These are phyloP conservation scores for Torrubiella hemipterigena DNA, from an alignment of 2,329 filamentous ascomycete genomes.

Conservation along the genomic window DNA sequence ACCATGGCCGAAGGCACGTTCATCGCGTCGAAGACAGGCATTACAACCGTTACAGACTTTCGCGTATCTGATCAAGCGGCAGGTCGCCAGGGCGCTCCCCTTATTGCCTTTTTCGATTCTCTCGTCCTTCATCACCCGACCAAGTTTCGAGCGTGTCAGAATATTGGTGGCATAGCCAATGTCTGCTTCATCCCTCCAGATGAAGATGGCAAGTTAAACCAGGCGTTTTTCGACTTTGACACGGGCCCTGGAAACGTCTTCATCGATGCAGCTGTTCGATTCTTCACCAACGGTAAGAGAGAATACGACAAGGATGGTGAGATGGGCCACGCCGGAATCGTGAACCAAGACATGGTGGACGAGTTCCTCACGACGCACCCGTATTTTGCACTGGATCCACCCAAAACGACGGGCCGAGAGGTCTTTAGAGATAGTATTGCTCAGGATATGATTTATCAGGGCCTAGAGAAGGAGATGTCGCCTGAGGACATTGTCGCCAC, in stretches of 20 bases:
- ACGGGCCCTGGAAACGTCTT: constrained; percentile 44
- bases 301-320: constrained; percentile 40
- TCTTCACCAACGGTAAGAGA: constrained; percentile 35
- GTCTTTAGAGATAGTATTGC: constrained; percentile 46
- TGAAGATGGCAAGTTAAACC: constrained; percentile 16
- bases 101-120: constrained; percentile 45
- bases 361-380: constrained; percentile 31
- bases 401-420: constrained; percentile 47
- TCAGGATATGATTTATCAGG: constrained; percentile 36
- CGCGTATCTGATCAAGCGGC: constrained; percentile 40
- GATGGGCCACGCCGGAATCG: constrained; percentile 34
- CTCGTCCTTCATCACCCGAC: constrained; percentile 42
- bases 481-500: constrained; percentile 44
- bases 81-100: constrained; percentile 39
- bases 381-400: constrained; percentile 38
- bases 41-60: constrained; percentile 48
- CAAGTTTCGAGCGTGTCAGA: constrained; percentile 46
- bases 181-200: constrained; percentile 47
- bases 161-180: constrained; percentile 49
- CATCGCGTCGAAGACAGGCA: constrained; percentile 40
- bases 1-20: constrained; percentile 47
- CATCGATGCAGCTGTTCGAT: constrained; percentile 43
- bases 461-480: constrained; percentile 27
- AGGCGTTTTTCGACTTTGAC: constrained; percentile 32
- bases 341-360: constrained; percentile 39